Percentiles rank a stretch among this genome's conserved stretches.
phyloP scores from a whole-genome alignment of 805 yeast species.

The Candida coquimbonensis region DNA sequence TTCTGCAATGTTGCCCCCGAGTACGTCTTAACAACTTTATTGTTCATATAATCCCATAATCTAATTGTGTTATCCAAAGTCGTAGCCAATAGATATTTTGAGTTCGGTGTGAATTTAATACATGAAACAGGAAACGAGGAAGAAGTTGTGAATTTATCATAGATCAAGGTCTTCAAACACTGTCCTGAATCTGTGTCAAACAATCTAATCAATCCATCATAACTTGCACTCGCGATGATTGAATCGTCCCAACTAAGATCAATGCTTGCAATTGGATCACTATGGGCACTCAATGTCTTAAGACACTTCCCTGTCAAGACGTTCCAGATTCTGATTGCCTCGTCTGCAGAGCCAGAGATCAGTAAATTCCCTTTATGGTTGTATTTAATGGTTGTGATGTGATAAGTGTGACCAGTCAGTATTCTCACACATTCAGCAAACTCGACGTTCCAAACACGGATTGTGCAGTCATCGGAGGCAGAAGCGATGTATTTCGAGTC shows the following conservation, averaged over 20 bases:
- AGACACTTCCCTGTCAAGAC: constrained; percentile 58
- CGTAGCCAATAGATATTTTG: constrained; percentile 68
- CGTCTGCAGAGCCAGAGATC: constrained; percentile 83
- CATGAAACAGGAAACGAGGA: constrained; percentile 73
- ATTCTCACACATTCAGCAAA: constrained; percentile 43
- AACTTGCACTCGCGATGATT: constrained; percentile 77
- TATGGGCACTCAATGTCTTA: constrained; percentile 83
- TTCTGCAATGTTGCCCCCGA: constrained; percentile 33
- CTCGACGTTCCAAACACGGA: constrained; percentile 61
- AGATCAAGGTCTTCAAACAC: constrained; percentile 83
- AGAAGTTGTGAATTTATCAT: constrained; percentile 52
- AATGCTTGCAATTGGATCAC: constrained; percentile 78
- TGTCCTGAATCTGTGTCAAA: constrained; percentile 89
- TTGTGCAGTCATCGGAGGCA: constrained; percentile 79
- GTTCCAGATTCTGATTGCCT: constrained; percentile 89
- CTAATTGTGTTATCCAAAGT: constrained; percentile 74
- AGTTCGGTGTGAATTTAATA: constrained; percentile 73
- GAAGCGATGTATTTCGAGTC: constrained; percentile 69
- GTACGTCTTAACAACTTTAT: constrained; percentile 73
- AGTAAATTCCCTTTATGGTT: constrained; percentile 70
- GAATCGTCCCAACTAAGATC: constrained; percentile 75
- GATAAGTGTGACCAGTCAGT: constrained; percentile 69
- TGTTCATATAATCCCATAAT: constrained; percentile 82
- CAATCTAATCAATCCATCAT: constrained; percentile 83
- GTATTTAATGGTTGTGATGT: constrained; percentile 66